Evolutionary conservation across 768 basidiomycete species (phyloP).

Genomic region (Naematelia encephala): DNA sequence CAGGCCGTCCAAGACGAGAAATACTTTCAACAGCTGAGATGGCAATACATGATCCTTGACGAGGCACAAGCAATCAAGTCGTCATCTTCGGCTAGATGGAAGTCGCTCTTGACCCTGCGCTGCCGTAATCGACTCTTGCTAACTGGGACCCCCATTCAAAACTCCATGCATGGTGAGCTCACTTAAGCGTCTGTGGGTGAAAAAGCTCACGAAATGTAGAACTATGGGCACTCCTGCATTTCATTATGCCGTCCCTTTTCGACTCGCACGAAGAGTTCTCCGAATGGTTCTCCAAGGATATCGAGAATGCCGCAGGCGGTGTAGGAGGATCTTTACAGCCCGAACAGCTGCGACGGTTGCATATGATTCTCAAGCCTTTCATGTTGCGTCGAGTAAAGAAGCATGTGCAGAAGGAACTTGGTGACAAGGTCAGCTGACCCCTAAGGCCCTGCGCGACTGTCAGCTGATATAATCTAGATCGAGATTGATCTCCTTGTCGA

Average conservation of each 20-base stretch:
- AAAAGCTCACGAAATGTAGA: slow-evolving; percentile 57
- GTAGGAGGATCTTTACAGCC: slow-evolving; percentile 83
- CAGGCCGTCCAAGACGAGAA: slow-evolving; percentile 95
- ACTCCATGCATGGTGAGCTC: slow-evolving; percentile 90
- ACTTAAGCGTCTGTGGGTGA: neutral
- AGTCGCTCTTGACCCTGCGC: slow-evolving; percentile 89
- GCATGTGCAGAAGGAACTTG: slow-evolving; percentile 98
- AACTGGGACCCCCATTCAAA: slow-evolving; percentile 98
- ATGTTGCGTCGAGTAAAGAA: slow-evolving; percentile 96
- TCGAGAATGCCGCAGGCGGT: slow-evolving; percentile 90
- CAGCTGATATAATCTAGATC: slow-evolving; percentile 59
- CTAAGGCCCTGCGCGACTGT: neutral
- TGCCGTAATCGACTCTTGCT: slow-evolving; percentile 91
- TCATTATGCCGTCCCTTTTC: slow-evolving; percentile 99
- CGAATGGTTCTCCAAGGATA: slow-evolving; percentile 99
- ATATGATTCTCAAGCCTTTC: slow-evolving; percentile 99
- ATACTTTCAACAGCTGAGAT: slow-evolving; percentile 94
- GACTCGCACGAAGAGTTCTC: slow-evolving; percentile 99
- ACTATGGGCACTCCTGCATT: slow-evolving; percentile 95
- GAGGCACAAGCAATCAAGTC: slow-evolving; percentile 99
- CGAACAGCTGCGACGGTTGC: slow-evolving; percentile 86
- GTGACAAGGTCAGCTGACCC: slow-evolving; percentile 73
- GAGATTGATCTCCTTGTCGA: slow-evolving; percentile 94
- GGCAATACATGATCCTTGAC: slow-evolving; percentile 99
- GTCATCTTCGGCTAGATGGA: slow-evolving; percentile 92